Base-by-base conservation (phyloP, 1,139 yeast genomes). In the Lizanozyma gosingica region DNA sequence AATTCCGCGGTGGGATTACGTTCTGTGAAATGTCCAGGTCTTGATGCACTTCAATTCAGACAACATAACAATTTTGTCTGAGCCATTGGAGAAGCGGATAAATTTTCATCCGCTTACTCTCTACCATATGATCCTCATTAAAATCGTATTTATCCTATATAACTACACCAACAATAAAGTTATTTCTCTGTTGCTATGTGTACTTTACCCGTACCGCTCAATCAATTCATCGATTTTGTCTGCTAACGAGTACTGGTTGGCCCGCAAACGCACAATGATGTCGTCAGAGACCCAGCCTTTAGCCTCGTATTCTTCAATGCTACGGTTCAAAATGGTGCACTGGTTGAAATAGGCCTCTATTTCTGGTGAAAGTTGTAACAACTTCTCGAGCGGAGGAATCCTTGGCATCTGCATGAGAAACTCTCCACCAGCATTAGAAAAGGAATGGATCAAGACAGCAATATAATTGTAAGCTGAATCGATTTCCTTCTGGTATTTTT, bases 221-320 rank as follows among this genome's bases (percentile, higher is more conserved):
- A 65, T 53, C 61, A 61, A 56, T 34, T 47, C 52, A 54, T 54
- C 53, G 16, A 65, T 63, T 35, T 48, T 49, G 33, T 53, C 60
- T 37, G 48, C 53, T 37, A 62, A 46, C 14, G 54, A 46, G 34
- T 41, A 39, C 4, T 44, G 41, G 18, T 43, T 48, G 14, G 44
- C 38, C 11, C 49, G 48, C 40, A 69, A 57, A 38, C 76, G 52
- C 43, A 63, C 50, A 6, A 66, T 54, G 38, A 70, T 67, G 47
- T 71, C 76, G 32, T 63, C 70, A 16, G 51, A 46, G 33, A 56
- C 60, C 76, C 76, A 71, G 29, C 54, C 58, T 50, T 68, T 70
- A 3, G 45, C 51, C 43, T 62, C 62, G 45, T 71, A 71, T 27
- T 45, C 47, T 11, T 51, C 54, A 11, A 70, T 60, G 40, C 57